These are phyloP conservation scores for Pontederia crassipes DNA, from an alignment of 176 grass and related monocot genomes.

Conservation along the genomic window DNA sequence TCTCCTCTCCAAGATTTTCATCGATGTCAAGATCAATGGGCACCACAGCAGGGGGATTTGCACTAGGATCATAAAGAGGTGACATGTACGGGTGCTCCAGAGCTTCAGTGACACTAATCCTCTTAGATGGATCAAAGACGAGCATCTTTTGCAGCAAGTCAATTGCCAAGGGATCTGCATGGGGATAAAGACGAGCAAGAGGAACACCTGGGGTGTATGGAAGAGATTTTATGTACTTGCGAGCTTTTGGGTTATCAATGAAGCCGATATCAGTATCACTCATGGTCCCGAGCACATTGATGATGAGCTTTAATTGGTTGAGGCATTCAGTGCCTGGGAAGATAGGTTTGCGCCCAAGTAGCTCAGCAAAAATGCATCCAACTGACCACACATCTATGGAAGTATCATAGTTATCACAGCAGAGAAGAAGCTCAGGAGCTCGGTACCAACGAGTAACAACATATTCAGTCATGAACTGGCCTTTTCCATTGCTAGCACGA, in stretches of 20 bases:
- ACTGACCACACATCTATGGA: slow-evolving; percentile 44
- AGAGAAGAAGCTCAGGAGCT: slow-evolving; percentile 40
- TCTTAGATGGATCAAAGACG: slow-evolving; percentile 31
- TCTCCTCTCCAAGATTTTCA: slow-evolving; percentile 32
- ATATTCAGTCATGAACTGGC: slow-evolving; percentile 36
- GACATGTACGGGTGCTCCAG: slow-evolving; percentile 33
- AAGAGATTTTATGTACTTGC: slow-evolving; percentile 35
- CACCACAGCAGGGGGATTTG: slow-evolving; percentile 28
- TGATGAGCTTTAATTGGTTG: slow-evolving; percentile 37
- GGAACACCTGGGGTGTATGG: slow-evolving; percentile 33
- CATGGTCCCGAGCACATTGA: slow-evolving; percentile 32
- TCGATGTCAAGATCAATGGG: slow-evolving; percentile 34
- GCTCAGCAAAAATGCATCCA: slow-evolving; percentile 40
- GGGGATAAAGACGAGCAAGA: slow-evolving; percentile 25
- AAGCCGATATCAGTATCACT: slow-evolving; percentile 30
- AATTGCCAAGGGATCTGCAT: slow-evolving; percentile 30
- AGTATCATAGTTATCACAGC: slow-evolving; percentile 36
- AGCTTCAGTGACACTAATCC: slow-evolving; percentile 31
- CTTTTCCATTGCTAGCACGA: slow-evolving; percentile 23
- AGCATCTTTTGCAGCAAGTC: slow-evolving; percentile 40
- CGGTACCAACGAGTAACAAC: slow-evolving; percentile 43
- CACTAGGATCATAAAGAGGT: slow-evolving; percentile 23
- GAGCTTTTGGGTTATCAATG: slow-evolving; percentile 33
- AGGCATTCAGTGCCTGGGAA: slow-evolving; percentile 37
- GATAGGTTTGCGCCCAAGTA: slow-evolving; percentile 39